A percentile compares a stretch with the other conserved stretches of the same genome.
Conservation (phyloP, 139 green algal genomes). For the Mychonastes homosphaera region DNA sequence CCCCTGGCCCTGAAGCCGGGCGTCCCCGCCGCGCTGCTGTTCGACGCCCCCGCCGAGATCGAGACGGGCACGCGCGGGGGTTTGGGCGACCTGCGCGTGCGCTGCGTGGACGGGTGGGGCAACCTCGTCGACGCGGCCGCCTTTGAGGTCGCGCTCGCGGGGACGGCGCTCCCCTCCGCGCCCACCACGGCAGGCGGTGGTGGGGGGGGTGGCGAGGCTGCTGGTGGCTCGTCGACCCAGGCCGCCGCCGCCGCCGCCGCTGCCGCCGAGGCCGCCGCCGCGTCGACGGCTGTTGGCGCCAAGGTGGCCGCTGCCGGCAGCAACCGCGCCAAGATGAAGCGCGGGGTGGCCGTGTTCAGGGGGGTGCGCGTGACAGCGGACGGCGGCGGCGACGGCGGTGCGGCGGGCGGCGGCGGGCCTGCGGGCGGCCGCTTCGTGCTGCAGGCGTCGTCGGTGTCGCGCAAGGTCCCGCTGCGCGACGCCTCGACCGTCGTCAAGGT, state of each 20-base stretch:
- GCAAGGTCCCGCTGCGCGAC: constrained; percentile 40
- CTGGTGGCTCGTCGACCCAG: no score
- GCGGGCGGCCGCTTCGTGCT: constrained; percentile 38
- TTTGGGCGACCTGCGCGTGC: constrained; percentile 31
- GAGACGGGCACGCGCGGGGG: constrained; percentile 25
- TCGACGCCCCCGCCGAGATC: constrained; percentile 30
- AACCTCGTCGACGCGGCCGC: constrained; percentile 23
- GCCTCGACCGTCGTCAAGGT: constrained; percentile 32
- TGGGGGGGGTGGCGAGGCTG: no score
- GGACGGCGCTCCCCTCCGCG: no score
- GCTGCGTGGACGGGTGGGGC: constrained; percentile 32
- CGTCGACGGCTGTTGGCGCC: constrained; percentile 33
- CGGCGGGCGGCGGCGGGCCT: no score
- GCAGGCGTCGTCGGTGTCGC: constrained; percentile 16
- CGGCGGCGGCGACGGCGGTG: no score
- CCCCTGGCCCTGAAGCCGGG: constrained; percentile 34
- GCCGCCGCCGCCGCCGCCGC: no score
- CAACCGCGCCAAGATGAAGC: constrained; percentile 40
- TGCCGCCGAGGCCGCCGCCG: no score
- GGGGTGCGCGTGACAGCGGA: constrained; percentile 38
- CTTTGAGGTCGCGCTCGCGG: constrained; percentile 29
- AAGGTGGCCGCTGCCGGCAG: constrained; percentile 28
- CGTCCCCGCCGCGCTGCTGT: constrained; percentile 24
- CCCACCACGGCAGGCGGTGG: no score
- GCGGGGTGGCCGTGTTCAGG: constrained; percentile 40